A percentile compares a stretch with the other conserved stretches of the same genome.
phyloP scores from a whole-genome alignment of 2,329 filamentous ascomycete genomes.

The Fusarium sp. region DNA sequence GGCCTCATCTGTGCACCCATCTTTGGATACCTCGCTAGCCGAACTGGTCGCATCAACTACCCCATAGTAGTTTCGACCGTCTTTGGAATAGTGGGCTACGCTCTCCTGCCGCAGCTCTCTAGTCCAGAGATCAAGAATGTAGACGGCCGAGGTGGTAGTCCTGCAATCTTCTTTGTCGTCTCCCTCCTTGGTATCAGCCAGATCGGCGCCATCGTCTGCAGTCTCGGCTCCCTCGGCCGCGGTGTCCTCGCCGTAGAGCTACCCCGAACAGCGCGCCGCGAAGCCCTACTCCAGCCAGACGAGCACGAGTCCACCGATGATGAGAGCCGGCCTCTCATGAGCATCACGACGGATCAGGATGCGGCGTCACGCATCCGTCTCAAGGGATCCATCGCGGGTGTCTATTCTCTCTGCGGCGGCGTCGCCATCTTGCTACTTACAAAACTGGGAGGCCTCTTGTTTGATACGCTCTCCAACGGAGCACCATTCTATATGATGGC shows the following conservation, averaged over 20 bases:
- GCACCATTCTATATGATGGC: conserved; percentile 98
- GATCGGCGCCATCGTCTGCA: conserved; percentile 97
- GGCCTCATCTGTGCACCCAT: conserved; percentile 88
- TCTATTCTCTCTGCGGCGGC: conserved; percentile 93
- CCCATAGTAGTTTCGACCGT: conserved; percentile 82
- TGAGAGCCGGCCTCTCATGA: conserved; percentile 57
- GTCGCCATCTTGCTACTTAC: conserved; percentile 92
- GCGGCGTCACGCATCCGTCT: conserved; percentile 70
- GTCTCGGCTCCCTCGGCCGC: conserved; percentile 87
- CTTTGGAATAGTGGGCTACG: conserved; percentile 84
- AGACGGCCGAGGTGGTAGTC: conserved; percentile 76
- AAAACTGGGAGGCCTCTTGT: conserved; percentile 89
- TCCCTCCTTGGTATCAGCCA: conserved; percentile 91
- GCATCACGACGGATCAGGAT: conserved; percentile 50
- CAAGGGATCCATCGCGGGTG: conserved; percentile 94
- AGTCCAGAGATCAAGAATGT: conserved; percentile 81
- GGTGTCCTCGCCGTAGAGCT: conserved; percentile 77
- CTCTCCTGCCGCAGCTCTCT: conserved; percentile 79
- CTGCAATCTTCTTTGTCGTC: conserved; percentile 81
- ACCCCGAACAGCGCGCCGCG: conserved; percentile 43
- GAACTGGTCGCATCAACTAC: conserved; percentile 76
- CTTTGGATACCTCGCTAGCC: conserved; percentile 89
- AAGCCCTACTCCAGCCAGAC: conserved; percentile 52
- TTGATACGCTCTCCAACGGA: conserved; percentile 81
- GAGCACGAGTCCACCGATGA: conserved; percentile 61